Evolutionary conservation across 192 early-diverging fungal genomes (phyloP).

Genomic region (Backusella circina): DNA sequence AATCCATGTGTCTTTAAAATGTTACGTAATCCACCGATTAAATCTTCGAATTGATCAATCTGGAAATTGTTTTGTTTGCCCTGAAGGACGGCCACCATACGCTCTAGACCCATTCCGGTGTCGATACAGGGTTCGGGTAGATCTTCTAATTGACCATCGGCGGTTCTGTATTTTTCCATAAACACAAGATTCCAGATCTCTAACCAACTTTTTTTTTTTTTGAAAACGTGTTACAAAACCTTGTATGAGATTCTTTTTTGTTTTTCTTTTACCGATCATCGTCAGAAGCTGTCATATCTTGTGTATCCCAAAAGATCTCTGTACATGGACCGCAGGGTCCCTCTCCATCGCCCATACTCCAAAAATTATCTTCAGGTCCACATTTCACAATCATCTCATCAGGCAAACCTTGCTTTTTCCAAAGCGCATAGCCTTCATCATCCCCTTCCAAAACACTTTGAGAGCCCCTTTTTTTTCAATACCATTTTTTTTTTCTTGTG

Average conservation of each 20-base stretch:
- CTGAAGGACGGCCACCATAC: slow-evolving; percentile 50
- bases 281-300: slow-evolving; percentile 21
- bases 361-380: slow-evolving; percentile 56
- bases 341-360: slow-evolving; percentile 61
- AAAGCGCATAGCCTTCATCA: slow-evolving; percentile 50
- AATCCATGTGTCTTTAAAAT: slow-evolving; percentile 35
- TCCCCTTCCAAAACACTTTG: slow-evolving; percentile 50
- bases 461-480: background rate
- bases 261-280: slow-evolving; percentile 31
- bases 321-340: slow-evolving; percentile 62
- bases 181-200: slow-evolving; percentile 67
- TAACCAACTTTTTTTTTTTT: slow-evolving; percentile 55
- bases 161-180: slow-evolving; percentile 52
- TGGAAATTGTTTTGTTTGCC: slow-evolving; percentile 49
- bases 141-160: slow-evolving; percentile 39
- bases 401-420: slow-evolving; percentile 50
- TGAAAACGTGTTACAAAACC: background rate
- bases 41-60: slow-evolving; percentile 46
- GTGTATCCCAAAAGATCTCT: slow-evolving; percentile 64
- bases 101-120: slow-evolving; percentile 59
- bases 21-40: slow-evolving; percentile 40
- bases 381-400: slow-evolving; percentile 48
- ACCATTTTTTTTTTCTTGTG: background rate
- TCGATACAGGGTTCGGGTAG: slow-evolving; percentile 55
- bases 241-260: background rate